phyloP scores from a whole-genome alignment of 352 stramenopile species.

The Pythium folliculosum region DNA sequence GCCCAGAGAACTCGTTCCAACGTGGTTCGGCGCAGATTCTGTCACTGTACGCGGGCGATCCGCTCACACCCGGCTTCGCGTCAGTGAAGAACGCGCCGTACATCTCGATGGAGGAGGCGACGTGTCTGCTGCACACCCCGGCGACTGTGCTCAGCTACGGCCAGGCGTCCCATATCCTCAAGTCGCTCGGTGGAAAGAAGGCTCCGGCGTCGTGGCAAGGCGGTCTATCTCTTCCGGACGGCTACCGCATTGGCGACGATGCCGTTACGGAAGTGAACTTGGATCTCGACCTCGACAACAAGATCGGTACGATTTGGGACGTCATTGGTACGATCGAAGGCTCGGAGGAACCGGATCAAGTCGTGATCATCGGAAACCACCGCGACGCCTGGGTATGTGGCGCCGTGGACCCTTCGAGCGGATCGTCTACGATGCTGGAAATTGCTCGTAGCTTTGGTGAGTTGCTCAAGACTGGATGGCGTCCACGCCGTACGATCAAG shows the following conservation, averaged over 20 bases:
- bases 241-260: constrained; percentile 75
- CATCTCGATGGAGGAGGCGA: constrained; percentile 47
- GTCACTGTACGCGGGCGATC: constrained; percentile 64
- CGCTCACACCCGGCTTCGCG: constrained; percentile 37
- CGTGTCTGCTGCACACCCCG: constrained; percentile 63
- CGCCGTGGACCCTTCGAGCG: constrained; percentile 82
- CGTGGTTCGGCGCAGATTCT: constrained; percentile 1
- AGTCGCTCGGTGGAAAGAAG: constrained; percentile 52
- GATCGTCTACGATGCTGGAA: constrained; percentile 77
- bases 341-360: constrained; percentile 48
- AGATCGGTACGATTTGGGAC: constrained; percentile 80
- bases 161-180: constrained; percentile 74
- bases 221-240: constrained; percentile 48
- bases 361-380: constrained; percentile 88
- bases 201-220: constrained; percentile 60
- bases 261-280: constrained; percentile 55
- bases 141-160: constrained; percentile 74
- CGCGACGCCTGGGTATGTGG: constrained; percentile 91
- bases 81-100: constrained; percentile 30
- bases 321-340: constrained; percentile 81
- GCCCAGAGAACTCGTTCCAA: not conserved
- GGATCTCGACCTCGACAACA: constrained; percentile 73
- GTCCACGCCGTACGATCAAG: constrained; percentile 47
- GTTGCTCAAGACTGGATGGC: constrained; percentile 65
- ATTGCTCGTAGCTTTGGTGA: constrained; percentile 71